Base-by-base conservation (phyloP, 2,329 filamentous ascomycete species). In the Paecilomyces sp. region DNA sequence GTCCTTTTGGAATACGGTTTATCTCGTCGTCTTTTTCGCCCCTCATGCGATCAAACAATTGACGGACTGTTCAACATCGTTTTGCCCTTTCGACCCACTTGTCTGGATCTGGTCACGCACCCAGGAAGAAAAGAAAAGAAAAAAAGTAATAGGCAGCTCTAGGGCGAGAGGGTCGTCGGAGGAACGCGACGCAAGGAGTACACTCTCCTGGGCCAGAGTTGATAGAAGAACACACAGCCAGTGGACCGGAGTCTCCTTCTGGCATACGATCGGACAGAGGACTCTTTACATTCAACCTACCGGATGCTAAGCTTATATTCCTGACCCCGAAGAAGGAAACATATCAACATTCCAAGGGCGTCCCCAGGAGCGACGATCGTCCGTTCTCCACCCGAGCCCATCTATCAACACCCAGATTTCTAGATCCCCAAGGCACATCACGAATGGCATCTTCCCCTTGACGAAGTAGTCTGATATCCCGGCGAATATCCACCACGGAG, bases 231-330 rank as follows among this genome's bases (percentile, higher is more conserved):
- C 9, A 53, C 13, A 53, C 51, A 53, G 7, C 51, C 51, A 30
- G 51, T 30, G 51, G 51, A 25, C 51, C 51, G 12, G 28, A 53
- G 25, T 30, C 22, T 13, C 51, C 24, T 25, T 30, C 25, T 28
- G 25, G 51, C 51, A 53, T 53, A 47, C 41, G 51, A 53, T 13
- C 12, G 28, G 13, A n/a, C 22, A 53, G 28, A 53, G 22, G 15
- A 53, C 15, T 53, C 51, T 53, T 30, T 25, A 56, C 55, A 57
- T 62, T 65, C 63, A 60, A 54, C 62, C 58, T 58, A 30, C 61
- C 11, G 51, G 54, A 55, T 57, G 62, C 64, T 64, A 65, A 65
- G 64, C 63, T 66, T 65, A 65, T 62, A 62, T 62, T 55, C 36
- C 58, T 55, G 58, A 65, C 63, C 64, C 64, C 60, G 62, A 60